Base-by-base conservation (phyloP, 495 filamentous ascomycete genomes). In the Penicillium crystallinum region DNA sequence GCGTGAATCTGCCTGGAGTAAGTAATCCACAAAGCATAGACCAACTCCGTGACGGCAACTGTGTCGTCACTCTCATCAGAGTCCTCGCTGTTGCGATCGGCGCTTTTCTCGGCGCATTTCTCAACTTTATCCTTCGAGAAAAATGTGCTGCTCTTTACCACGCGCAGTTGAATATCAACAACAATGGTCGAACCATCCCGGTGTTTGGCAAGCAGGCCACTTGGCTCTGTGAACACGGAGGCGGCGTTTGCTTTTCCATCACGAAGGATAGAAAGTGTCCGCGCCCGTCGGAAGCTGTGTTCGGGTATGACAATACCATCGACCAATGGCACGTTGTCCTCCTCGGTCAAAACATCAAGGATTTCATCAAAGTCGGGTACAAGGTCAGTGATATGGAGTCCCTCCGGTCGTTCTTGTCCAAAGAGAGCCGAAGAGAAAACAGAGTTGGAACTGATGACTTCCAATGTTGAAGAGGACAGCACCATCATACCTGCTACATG, bases 231-330 rank as follows among this genome's bases (percentile, higher is more conserved):
- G 53, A 97, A 95, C 18, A 84, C 79, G 1, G 82, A 76, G 5
- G 89, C 85, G 7, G 89, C 88, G 42, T 75, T 71, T 27, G 84
- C 81, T 35, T 84, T 88, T 17, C 86, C 89, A 57, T 96, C 88
- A 42, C 87, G 82, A 40, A 97, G 72, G 5, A 89, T 85, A 14
- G 95, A 79, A 41, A 95, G 78, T 1, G 88, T 89, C 55, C 89
- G 80, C 12, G 93, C 95, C 46, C 91, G 86, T 33, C 95, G 83
- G 67, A 97, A 97, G 53, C 87, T 93, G 64, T 96, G 89, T 69
- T 98, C 93, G 5, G 93, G 95, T 46, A 98, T 85, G 25, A 98
- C 91, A 47, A 97, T 90, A n/a, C 93, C 95, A 65, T 98, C 95
- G 14, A 86, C 79, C 17, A 97, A 76, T 19, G 78, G 74, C 42